phyloP scores from a whole-genome alignment of 176 grass and related monocot species.

The Rhynchospora breviuscula region DNA sequence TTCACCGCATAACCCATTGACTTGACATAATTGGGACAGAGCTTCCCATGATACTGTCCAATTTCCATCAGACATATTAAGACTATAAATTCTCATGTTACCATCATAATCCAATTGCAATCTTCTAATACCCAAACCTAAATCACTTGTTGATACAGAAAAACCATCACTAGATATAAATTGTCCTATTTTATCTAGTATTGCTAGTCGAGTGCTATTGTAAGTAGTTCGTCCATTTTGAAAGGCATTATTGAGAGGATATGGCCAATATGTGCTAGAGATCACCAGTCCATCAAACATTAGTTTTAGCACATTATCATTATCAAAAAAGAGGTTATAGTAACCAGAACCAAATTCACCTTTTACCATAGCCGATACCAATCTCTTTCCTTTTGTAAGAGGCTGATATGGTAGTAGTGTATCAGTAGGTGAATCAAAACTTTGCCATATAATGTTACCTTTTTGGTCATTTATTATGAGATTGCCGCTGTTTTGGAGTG shows the following conservation, averaged over 20 bases:
- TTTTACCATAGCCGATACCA: neutral
- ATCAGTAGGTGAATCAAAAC: constrained; percentile 40
- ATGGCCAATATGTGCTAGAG: constrained; percentile 69
- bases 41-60: constrained; percentile 50
- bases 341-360: neutral
- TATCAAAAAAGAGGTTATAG: constrained; percentile 53
- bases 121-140: constrained; percentile 26
- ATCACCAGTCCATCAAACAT: constrained; percentile 43
- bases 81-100: constrained; percentile 70
- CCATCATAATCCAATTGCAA: constrained; percentile 42
- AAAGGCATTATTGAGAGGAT: neutral
- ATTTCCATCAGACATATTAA: constrained; percentile 33
- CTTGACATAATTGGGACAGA: constrained; percentile 44
- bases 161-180: constrained; percentile 50
- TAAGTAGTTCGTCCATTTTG: constrained; percentile 20
- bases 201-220: constrained; percentile 32
- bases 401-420: constrained; percentile 35
- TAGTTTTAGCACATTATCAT: constrained; percentile 58
- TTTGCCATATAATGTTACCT: constrained; percentile 38
- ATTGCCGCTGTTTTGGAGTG: constrained; percentile 44
- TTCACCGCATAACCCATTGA: constrained; percentile 62
- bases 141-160: constrained; percentile 15
- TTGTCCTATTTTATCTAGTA: constrained; percentile 32
- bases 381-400: constrained; percentile 24
- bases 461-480: constrained; percentile 35